Evolutionary conservation across 371 early-diverging fungal genomes (phyloP).

Genomic region (Blastocladiella emersonii): DNA sequence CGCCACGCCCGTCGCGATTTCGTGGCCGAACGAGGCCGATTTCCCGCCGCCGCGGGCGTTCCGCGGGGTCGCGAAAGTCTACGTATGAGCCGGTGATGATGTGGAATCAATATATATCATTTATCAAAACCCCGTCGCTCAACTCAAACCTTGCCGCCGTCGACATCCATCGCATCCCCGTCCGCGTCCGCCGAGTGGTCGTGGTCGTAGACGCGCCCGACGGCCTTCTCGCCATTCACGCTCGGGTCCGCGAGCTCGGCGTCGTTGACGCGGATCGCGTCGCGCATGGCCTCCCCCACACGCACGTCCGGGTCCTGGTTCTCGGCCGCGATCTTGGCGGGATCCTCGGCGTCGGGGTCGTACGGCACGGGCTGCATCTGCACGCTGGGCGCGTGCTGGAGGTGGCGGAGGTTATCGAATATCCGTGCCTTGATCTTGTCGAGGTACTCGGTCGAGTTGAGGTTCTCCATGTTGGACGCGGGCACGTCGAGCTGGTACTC

Average conservation of each 20-base stretch:
- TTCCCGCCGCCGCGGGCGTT: background rate
- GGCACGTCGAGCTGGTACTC: conserved; percentile 88
- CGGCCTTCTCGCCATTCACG: background rate
- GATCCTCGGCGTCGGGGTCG: conserved; percentile 33
- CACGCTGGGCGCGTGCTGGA: conserved; percentile 89
- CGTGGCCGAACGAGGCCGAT: background rate
- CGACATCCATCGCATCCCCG: background rate
- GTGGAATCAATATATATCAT: too few relatives aligned
- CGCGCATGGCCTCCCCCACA: background rate
- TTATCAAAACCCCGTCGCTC: background rate
- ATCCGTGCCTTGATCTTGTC: conserved; percentile 63
- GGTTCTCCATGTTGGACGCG: conserved; percentile 90
- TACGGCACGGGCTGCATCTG: conserved; percentile 69
- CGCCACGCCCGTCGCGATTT: background rate
- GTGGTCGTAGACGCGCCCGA: background rate
- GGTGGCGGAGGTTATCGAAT: conserved; percentile 72
- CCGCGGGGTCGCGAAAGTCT: background rate
- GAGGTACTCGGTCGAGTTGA: conserved; percentile 79
- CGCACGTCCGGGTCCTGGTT: conserved; percentile 29
- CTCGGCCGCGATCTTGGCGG: conserved; percentile 19
- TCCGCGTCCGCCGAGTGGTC: background rate
- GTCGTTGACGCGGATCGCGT: background rate
- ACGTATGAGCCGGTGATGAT: background rate
- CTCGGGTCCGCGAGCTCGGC: background rate
- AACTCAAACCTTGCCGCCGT: background rate